Conservation (phyloP, 2,329 filamentous ascomycete genomes). For the Tolypocladium amazonense region DNA sequence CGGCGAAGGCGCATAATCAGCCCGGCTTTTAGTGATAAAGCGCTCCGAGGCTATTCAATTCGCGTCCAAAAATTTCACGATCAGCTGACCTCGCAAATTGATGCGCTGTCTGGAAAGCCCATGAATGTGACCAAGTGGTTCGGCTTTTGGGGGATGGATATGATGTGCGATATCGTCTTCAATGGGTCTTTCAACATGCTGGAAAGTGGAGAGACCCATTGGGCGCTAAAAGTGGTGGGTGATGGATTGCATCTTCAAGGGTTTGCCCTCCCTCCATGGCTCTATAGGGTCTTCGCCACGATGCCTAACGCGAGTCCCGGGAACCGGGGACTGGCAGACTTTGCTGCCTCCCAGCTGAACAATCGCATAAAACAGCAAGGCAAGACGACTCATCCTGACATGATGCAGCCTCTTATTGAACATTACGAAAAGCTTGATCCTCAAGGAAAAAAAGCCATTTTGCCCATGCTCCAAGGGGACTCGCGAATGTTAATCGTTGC, state of each 20-base stretch:
- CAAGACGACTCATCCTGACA: neutral
- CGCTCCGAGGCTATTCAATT: neutral
- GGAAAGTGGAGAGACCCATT: neutral
- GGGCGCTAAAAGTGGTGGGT: neutral
- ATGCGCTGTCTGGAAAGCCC: neutral
- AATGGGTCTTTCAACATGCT: constrained; percentile 2
- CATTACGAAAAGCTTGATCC: neutral
- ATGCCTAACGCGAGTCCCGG: neutral
- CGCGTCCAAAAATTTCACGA: constrained; percentile 1
- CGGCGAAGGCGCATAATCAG: neutral
- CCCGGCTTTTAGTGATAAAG: neutral
- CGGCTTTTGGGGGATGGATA: constrained; percentile 2
- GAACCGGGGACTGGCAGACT: neutral
- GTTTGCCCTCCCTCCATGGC: neutral
- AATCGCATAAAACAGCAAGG: neutral
- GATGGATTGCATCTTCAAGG: neutral
- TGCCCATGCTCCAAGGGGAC: constrained; percentile 1
- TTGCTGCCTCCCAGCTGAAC: neutral
- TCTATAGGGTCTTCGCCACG: neutral
- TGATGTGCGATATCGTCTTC: constrained; percentile 4
- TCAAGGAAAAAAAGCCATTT: neutral
- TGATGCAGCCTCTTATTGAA: neutral
- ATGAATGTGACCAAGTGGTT: constrained; percentile 3
- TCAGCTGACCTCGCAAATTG: neutral
- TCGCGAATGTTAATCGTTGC: constrained; percentile 2